phyloP scores from a whole-genome alignment of 352 stramenopile species.

The Poterioochromonas sp. region DNA sequence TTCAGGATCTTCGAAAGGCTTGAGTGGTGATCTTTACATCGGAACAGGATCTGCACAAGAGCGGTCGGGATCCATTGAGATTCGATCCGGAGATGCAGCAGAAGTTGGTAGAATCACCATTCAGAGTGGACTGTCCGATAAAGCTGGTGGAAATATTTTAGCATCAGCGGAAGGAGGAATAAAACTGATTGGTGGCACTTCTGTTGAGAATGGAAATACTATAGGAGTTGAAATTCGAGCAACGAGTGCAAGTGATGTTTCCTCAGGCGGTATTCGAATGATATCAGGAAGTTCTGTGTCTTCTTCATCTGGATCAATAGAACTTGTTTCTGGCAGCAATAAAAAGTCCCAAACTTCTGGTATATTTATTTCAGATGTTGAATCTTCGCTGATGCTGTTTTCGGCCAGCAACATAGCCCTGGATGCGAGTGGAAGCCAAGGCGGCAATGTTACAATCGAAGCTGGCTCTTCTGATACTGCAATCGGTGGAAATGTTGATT shows the following conservation, averaged over 20 bases:
- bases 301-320: too few relatives aligned
- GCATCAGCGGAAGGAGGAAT: neutral
- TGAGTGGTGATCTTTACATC: neutral
- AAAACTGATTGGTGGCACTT: neutral
- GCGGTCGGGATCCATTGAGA: conserved; percentile 41
- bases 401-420: neutral
- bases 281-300: too few relatives aligned
- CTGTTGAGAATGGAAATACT: neutral
- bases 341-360: too few relatives aligned
- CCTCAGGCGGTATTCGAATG: neutral
- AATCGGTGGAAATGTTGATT: neutral
- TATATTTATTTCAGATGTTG: too few relatives aligned
- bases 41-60: neutral
- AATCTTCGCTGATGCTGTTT: neutral
- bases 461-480: neutral
- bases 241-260: too few relatives aligned
- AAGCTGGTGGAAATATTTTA: conserved; percentile 28
- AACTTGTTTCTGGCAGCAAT: neutral
- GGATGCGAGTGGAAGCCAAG: neutral
- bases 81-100: conserved; percentile 57
- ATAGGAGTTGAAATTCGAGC: neutral
- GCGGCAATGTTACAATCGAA: neutral
- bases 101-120: conserved; percentile 58
- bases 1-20: too few relatives aligned
- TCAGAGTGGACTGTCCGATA: conserved; percentile 53